phyloP scores from a whole-genome alignment of 805 yeast species.

The Barnettozyma sucrosica region DNA sequence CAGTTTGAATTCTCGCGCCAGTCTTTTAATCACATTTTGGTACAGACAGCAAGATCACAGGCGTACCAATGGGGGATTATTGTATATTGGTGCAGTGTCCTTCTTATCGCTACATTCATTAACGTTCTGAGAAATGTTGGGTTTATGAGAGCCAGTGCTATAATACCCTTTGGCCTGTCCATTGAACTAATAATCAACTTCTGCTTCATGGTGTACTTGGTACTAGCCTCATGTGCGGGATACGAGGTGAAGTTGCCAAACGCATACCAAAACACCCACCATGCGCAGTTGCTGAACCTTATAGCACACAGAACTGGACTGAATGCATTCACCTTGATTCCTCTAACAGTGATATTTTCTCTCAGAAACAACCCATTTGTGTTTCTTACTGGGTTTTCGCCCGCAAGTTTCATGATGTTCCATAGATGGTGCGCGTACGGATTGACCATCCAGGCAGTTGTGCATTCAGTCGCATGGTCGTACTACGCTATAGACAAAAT shows the following conservation, averaged over 20 bases:
- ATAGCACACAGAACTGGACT: slow-evolving; percentile 53
- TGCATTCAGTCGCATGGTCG: slow-evolving; percentile 58
- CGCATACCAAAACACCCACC: slow-evolving; percentile 29
- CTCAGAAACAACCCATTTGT: slow-evolving; percentile 68
- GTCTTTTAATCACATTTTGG: slow-evolving; percentile 33
- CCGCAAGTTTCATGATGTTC: slow-evolving; percentile 49
- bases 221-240: slow-evolving; percentile 31
- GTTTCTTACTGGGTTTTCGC: slow-evolving; percentile 52
- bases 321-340: slow-evolving; percentile 46
- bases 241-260: slow-evolving; percentile 33
- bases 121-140: slow-evolving; percentile 25
- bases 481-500: slow-evolving; percentile 36
- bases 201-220: slow-evolving; percentile 27
- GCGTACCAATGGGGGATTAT: slow-evolving; percentile 41
- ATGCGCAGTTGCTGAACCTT: slow-evolving; percentile 27
- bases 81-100: slow-evolving; percentile 35
- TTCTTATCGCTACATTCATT: slow-evolving; percentile 27
- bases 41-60: slow-evolving; percentile 33
- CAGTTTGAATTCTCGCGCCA: slow-evolving; percentile 29
- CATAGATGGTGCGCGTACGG: slow-evolving; percentile 65
- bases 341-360: slow-evolving; percentile 56
- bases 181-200: slow-evolving; percentile 27
- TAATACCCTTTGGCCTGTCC: slow-evolving; percentile 10
- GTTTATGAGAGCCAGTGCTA: slow-evolving; percentile 20
- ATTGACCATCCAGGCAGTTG: slow-evolving; percentile 39